phyloP scores from a whole-genome alignment of 371 early-diverging fungal genomes.

The Rhizopus sp. region DNA sequence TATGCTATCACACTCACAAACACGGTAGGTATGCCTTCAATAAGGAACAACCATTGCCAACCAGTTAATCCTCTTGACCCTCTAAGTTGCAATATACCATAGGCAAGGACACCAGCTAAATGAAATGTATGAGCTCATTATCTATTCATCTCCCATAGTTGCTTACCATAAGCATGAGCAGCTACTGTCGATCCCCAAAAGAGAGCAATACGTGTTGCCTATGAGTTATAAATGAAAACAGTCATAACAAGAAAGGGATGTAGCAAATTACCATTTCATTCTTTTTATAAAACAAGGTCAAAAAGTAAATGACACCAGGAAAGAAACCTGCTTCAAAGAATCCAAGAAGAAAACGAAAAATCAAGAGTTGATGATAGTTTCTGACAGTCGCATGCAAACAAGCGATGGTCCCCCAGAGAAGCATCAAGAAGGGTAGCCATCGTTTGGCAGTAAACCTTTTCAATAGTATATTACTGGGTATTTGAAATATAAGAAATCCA shows the following conservation, averaged over 20 bases:
- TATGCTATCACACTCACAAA: conserved; percentile 35
- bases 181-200: conserved; percentile 52
- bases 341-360: conserved; percentile 43
- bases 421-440: conserved; percentile 51
- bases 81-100: conserved; percentile 42
- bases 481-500: conserved; percentile 49
- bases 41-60: conserved; percentile 54
- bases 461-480: conserved; percentile 49
- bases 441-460: conserved; percentile 40
- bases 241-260: background rate
- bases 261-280: conserved; percentile 34
- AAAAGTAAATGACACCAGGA: conserved; percentile 46
- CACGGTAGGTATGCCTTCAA: conserved; percentile 56
- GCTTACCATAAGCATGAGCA: conserved; percentile 48
- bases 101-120: conserved; percentile 49
- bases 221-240: background rate
- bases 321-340: conserved; percentile 52
- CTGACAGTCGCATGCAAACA: conserved; percentile 37
- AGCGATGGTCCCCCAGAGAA: conserved; percentile 44
- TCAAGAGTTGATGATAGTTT: conserved; percentile 31
- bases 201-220: conserved; percentile 50
- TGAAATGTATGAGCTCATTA: background rate
- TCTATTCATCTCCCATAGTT: background rate
- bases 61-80: conserved; percentile 41
- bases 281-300: conserved; percentile 49